Conservation (phyloP, 129 eudicot genomes). For the Tagetes patula region DNA sequence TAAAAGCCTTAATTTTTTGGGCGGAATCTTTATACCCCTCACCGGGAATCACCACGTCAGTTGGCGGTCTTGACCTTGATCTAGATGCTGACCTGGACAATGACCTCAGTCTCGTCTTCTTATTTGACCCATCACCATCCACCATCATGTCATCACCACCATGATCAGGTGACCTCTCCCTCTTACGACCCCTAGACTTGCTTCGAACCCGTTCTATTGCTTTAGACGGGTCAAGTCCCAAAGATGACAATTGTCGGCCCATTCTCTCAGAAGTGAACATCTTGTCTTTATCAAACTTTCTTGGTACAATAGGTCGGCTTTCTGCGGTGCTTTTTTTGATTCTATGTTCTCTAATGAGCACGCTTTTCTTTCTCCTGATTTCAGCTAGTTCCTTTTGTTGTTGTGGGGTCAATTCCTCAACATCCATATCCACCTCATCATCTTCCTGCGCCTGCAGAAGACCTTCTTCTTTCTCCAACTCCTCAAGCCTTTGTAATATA, state of each 20-base stretch:
- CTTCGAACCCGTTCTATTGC: slow-evolving; percentile 77
- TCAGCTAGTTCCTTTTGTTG: slow-evolving; percentile 59
- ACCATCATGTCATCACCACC: slow-evolving; percentile 61
- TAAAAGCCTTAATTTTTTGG: slow-evolving; percentile 65
- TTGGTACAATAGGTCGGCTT: slow-evolving; percentile 75
- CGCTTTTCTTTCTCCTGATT: slow-evolving; percentile 79
- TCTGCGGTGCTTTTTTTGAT: slow-evolving; percentile 87
- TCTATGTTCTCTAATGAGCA: slow-evolving; percentile 74
- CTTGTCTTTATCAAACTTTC: slow-evolving; percentile 77
- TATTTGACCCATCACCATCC: slow-evolving; percentile 52
- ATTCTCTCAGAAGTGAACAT: slow-evolving; percentile 65
- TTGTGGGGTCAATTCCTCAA: slow-evolving; percentile 60
- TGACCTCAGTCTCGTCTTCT: slow-evolving; percentile 68
- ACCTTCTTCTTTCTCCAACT: slow-evolving; percentile 88
- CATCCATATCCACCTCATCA: slow-evolving; percentile 79
- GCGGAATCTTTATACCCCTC: slow-evolving; percentile 77
- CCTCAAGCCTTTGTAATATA: slow-evolving; percentile 79
- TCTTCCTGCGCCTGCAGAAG: slow-evolving; percentile 55
- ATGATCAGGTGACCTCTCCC: slow-evolving; percentile 64
- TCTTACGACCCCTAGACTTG: slow-evolving; percentile 85
- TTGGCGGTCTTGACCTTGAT: slow-evolving; percentile 67
- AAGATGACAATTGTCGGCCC: slow-evolving; percentile 70
- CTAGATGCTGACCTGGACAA: slow-evolving; percentile 43
- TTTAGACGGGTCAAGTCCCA: slow-evolving; percentile 75
- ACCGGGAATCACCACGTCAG: slow-evolving; percentile 65